These are phyloP conservation scores for Oryza officinalis DNA, from an alignment of 176 grass and related monocot genomes.

Conservation along the genomic window DNA sequence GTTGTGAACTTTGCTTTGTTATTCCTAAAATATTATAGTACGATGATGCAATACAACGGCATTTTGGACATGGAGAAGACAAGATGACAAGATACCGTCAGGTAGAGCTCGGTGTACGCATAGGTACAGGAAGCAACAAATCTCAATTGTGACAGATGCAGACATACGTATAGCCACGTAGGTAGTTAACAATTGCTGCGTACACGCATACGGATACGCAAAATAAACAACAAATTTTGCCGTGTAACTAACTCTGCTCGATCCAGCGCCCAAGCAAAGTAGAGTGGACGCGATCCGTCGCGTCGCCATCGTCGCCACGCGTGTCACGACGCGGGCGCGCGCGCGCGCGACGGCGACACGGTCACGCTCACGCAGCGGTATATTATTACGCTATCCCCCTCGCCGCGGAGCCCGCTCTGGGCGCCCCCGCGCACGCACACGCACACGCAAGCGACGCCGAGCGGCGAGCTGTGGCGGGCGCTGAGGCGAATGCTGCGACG, in stretches of 20 bases:
- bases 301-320: slow-evolving; percentile 17
- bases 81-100: not conserved
- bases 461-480: no score
- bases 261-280: slow-evolving; percentile 15
- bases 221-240: not conserved
- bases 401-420: not conserved
- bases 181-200: not conserved
- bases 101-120: not conserved
- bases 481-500: slow-evolving; percentile 45
- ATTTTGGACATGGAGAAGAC: not conserved
- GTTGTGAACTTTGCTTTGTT: not conserved
- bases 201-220: slow-evolving; percentile 3
- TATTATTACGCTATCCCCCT: slow-evolving; percentile 28
- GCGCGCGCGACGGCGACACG: not conserved
- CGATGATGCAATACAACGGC: not conserved
- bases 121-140: not conserved
- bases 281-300: not conserved
- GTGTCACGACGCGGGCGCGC: not conserved
- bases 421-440: not conserved
- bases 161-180: not conserved
- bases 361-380: not conserved
- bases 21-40: not conserved
- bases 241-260: not conserved
- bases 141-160: not conserved
- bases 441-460: not conserved